Conservation (phyloP, 1,284 basidiomycete species). For the Porogramme epimiltina region DNA sequence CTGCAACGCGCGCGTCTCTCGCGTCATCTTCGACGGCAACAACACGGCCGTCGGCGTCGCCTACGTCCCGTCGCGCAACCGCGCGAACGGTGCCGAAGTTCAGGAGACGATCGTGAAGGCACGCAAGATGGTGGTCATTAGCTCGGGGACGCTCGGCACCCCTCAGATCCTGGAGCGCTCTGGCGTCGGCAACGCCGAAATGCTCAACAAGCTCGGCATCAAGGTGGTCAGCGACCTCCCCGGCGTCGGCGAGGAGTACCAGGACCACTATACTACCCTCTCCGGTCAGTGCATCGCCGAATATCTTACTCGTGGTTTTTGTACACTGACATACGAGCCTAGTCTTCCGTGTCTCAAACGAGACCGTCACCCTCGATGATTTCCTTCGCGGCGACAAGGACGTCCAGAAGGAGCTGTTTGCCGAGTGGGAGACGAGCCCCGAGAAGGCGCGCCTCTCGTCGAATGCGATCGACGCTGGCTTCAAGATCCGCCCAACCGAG, state of each 20-base stretch:
- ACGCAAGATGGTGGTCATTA: constrained; percentile 65
- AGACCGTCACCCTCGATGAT: constrained; percentile 62
- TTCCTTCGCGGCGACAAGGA: constrained; percentile 70
- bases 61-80: constrained; percentile 66
- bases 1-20: constrained; percentile 65
- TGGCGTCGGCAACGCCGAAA: constrained; percentile 58
- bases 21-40: constrained; percentile 71
- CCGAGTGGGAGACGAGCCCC: constrained; percentile 69
- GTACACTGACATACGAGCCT: not conserved
- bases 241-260: constrained; percentile 72
- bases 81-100: constrained; percentile 51
- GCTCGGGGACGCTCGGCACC: constrained; percentile 67
- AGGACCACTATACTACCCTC: constrained; percentile 74
- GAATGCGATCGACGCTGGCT: constrained; percentile 73
- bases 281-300: constrained; percentile 43
- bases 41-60: constrained; percentile 72
- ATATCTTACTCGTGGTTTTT: not conserved
- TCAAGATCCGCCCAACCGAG: constrained; percentile 73
- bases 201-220: constrained; percentile 58
- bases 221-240: constrained; percentile 70
- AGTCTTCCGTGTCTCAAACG: constrained; percentile 72
- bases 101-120: constrained; percentile 65
- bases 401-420: constrained; percentile 58
- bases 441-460: constrained; percentile 70
- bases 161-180: constrained; percentile 75